Evolutionary conservation across 441 rosid species (phyloP).

Genomic region (Euphorbia celastroides): DNA sequence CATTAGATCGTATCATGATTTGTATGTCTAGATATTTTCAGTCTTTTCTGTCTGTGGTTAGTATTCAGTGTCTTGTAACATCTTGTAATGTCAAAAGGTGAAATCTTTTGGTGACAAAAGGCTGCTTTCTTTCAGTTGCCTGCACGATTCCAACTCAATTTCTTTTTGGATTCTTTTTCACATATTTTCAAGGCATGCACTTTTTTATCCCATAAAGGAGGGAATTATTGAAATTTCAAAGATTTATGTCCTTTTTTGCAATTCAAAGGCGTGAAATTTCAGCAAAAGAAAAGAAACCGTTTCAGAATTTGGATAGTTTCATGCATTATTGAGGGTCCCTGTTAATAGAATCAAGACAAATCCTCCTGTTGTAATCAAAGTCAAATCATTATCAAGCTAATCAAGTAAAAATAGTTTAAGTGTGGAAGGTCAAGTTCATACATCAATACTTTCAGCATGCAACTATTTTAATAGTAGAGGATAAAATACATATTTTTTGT

Average conservation of each 20-base stretch:
- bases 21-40: neutral
- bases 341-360: slow-evolving; percentile 19
- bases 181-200: neutral
- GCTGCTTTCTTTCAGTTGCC: slow-evolving; percentile 4
- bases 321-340: slow-evolving; percentile 31
- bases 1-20: neutral
- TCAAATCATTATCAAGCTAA: slow-evolving; percentile 32
- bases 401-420: slow-evolving; percentile 19
- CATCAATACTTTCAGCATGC: slow-evolving; percentile 14
- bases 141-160: neutral
- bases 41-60: slow-evolving; percentile 7
- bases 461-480: slow-evolving; percentile 13
- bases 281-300: slow-evolving; percentile 10
- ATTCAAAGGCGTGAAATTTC: slow-evolving; percentile 15
- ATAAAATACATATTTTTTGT: neutral
- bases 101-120: neutral
- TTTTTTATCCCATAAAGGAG: neutral
- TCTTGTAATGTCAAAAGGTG: neutral
- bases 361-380: slow-evolving; percentile 24
- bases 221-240: slow-evolving; percentile 1
- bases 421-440: slow-evolving; percentile 33
- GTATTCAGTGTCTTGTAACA: neutral
- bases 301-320: slow-evolving; percentile 22
- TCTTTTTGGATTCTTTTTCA: neutral
- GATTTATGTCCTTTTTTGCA: neutral